These are phyloP conservation scores for Tulasnella sp. DNA, from an alignment of 768 basidiomycete genomes.

Conservation along the genomic window DNA sequence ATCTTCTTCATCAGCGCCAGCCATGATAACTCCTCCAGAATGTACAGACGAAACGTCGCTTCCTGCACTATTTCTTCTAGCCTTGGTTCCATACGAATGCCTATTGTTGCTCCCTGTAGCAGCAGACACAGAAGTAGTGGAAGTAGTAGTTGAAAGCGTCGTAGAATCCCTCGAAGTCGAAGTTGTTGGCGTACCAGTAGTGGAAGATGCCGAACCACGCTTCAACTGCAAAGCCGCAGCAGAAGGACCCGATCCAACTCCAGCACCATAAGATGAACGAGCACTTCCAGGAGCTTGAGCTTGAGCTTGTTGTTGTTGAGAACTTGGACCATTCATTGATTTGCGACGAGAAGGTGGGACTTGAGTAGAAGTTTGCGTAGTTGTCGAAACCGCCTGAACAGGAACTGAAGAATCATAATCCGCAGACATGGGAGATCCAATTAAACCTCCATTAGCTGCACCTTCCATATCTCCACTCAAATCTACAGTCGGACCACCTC, in stretches of 20 bases:
- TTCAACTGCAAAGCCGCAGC: too few relatives aligned
- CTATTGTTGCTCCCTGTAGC: constrained; percentile 40
- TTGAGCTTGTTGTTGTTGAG: constrained; percentile 5
- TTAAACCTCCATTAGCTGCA: not conserved
- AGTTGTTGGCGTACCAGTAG: constrained; percentile 55
- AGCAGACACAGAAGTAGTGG: constrained; percentile 60
- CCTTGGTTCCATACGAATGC: constrained; percentile 54
- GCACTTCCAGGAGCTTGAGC: constrained; percentile 23
- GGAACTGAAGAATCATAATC: not conserved
- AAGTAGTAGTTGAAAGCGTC: constrained; percentile 64
- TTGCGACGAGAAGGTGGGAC: constrained; percentile 8
- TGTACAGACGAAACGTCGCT: constrained; percentile 73
- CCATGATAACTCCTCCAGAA: constrained; percentile 48
- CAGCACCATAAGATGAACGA: constrained; percentile 64
- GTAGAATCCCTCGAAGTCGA: constrained; percentile 75
- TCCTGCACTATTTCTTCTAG: constrained; percentile 67
- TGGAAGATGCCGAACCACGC: constrained; percentile 79
- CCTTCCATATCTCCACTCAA: not conserved
- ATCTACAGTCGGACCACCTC: too few relatives aligned
- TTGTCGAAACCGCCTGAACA: not conserved
- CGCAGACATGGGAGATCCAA: not conserved
- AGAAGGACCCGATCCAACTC: too few relatives aligned
- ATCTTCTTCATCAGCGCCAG: constrained; percentile 39
- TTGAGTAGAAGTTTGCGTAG: not conserved
- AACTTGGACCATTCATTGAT: constrained; percentile 14